Percentiles rank a stretch among this genome's conserved stretches.
Conservation (phyloP, 179 eudicot genomes). For the Beta lomatogona region DNA sequence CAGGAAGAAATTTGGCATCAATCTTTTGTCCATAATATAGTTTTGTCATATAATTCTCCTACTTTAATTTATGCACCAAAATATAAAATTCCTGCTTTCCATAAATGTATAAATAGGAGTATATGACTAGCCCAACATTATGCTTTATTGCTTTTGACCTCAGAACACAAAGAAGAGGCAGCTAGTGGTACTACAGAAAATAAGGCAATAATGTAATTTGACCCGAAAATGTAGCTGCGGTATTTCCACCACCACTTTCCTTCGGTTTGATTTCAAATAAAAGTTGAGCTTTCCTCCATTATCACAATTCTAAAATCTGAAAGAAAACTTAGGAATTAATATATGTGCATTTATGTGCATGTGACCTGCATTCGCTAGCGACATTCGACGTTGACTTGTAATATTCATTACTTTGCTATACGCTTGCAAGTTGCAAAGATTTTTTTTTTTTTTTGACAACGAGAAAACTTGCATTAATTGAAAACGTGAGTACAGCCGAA, state of each 20-base stretch:
- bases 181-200: not conserved
- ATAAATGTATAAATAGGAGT: too few relatives aligned
- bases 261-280: not conserved
- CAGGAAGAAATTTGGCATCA: too few relatives aligned
- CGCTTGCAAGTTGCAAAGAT: too few relatives aligned
- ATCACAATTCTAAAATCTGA: not conserved
- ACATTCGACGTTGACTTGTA: conserved; percentile 11
- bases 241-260: not conserved
- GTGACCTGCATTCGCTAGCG: conserved; percentile 8
- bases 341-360: conserved; percentile 11
- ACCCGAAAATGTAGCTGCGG: conserved; percentile 10
- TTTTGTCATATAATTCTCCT: too few relatives aligned
- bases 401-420: not conserved
- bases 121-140: not conserved
- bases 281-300: not conserved
- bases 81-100: too few relatives aligned
- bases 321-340: not conserved
- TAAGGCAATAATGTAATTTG: not conserved
- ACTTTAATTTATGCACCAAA: too few relatives aligned
- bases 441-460: too few relatives aligned
- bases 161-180: not conserved
- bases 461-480: too few relatives aligned
- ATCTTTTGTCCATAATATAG: too few relatives aligned
- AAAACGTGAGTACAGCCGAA: too few relatives aligned
- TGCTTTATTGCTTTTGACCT: not conserved